phyloP scores from a whole-genome alignment of 176 grass and related monocot genomes.

The Oryza meridionalis region DNA sequence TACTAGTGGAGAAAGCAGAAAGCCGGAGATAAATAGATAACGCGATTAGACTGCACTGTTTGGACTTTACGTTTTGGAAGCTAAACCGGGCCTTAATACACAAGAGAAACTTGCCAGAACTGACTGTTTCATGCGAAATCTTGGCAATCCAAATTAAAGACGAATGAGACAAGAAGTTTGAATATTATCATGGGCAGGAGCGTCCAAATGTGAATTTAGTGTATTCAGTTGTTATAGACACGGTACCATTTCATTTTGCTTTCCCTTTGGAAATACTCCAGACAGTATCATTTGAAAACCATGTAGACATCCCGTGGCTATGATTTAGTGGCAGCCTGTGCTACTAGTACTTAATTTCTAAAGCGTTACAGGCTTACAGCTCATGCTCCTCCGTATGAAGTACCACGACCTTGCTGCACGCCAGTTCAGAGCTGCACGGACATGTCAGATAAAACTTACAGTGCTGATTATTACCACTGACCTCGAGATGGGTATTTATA shows the following conservation, averaged over 20 bases:
- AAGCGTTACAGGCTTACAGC: neutral
- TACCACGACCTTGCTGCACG: neutral
- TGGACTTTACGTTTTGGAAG: too few relatives aligned
- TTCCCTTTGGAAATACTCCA: neutral
- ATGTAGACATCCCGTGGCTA: neutral
- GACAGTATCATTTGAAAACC: neutral
- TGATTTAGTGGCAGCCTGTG: neutral
- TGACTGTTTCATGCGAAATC: too few relatives aligned
- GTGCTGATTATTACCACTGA: neutral
- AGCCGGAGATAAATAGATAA: too few relatives aligned
- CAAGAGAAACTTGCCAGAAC: too few relatives aligned
- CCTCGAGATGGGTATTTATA: neutral
- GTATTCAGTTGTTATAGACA: too few relatives aligned
- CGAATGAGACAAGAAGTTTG: too few relatives aligned
- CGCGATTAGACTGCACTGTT: too few relatives aligned
- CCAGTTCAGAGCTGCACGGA: neutral
- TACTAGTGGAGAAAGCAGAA: too few relatives aligned
- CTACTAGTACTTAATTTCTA: neutral
- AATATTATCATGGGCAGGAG: too few relatives aligned
- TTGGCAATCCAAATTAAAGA: too few relatives aligned
- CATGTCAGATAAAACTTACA: neutral
- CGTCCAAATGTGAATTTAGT: too few relatives aligned
- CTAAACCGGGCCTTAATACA: too few relatives aligned
- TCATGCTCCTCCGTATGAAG: neutral
- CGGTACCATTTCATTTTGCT: neutral